phyloP scores from a whole-genome alignment of 768 basidiomycete species.

The Lyophyllum atratum region DNA sequence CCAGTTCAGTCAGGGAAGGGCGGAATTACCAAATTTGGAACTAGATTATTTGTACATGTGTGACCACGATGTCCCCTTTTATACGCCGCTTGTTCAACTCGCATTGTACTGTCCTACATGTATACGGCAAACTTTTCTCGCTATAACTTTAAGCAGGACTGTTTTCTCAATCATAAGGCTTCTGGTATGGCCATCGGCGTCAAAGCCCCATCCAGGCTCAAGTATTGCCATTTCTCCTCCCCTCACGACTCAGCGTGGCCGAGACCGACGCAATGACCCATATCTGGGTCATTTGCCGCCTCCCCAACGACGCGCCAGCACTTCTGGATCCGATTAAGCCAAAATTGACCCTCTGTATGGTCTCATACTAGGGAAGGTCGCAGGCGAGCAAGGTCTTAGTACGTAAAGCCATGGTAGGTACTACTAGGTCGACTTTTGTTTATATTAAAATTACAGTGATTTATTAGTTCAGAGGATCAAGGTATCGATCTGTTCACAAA shows the following conservation, averaged over 20 bases:
- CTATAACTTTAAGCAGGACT: too few species aligned
- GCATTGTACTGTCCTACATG: too few species aligned
- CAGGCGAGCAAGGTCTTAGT: conserved; percentile 67
- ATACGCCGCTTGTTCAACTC: too few species aligned
- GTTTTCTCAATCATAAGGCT: too few species aligned
- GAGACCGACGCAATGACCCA: conserved; percentile 42
- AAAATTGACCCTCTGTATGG: conserved; percentile 68
- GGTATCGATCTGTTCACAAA: conserved; percentile 89
- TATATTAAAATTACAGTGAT: background rate
- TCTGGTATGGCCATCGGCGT: too few species aligned
- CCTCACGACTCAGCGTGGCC: background rate
- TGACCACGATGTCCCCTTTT: too few species aligned
- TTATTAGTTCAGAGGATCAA: conserved; percentile 54
- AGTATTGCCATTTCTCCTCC: too few species aligned
- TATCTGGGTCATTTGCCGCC: conserved; percentile 50
- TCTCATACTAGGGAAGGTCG: conserved; percentile 70
- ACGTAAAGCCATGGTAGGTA: conserved; percentile 68
- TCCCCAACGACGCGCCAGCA: conserved; percentile 33
- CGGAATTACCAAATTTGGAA: too few species aligned
- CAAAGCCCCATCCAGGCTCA: too few species aligned
- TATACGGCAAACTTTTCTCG: too few species aligned
- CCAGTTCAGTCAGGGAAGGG: too few species aligned
- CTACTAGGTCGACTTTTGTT: conserved; percentile 20
- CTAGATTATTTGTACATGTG: too few species aligned
- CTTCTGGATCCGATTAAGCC: conserved; percentile 14